Percentiles rank a stretch among this genome's conserved stretches.
phyloP scores from a whole-genome alignment of 352 stramenopile species.

The Albugo candida region DNA sequence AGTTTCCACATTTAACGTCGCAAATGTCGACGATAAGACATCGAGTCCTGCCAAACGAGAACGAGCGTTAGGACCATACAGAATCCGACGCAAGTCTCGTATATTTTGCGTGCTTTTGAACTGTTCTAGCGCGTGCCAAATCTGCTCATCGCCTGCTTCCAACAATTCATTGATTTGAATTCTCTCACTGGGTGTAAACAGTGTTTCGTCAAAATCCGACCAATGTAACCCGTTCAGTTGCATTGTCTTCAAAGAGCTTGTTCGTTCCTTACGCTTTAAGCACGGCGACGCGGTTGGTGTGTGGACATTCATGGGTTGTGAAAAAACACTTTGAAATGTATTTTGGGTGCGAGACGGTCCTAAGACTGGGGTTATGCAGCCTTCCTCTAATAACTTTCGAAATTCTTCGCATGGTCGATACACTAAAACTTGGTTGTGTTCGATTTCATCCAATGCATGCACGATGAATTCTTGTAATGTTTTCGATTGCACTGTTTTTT shows the following conservation, averaged over 20 bases:
- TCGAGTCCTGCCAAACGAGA: slow-evolving; percentile 8
- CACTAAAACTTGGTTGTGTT: slow-evolving; percentile 35
- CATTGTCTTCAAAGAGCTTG: slow-evolving; percentile 45
- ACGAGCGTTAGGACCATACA: slow-evolving; percentile 17
- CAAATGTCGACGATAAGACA: slow-evolving; percentile 6
- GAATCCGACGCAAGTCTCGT: slow-evolving; percentile 21
- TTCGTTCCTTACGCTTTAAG: slow-evolving; percentile 51
- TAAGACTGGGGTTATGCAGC: slow-evolving; percentile 27
- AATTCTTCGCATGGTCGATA: slow-evolving; percentile 63
- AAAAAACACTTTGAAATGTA: slow-evolving; percentile 3
- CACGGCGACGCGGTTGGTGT: slow-evolving; percentile 21
- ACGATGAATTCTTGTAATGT: slow-evolving; percentile 24
- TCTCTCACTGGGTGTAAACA: slow-evolving; percentile 38
- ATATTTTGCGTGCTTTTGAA: slow-evolving; percentile 38
- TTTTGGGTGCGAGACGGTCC: background rate
- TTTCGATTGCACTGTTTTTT: slow-evolving; percentile 16
- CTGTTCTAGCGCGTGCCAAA: slow-evolving; percentile 63
- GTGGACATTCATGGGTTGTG: background rate
- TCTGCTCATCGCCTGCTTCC: slow-evolving; percentile 45
- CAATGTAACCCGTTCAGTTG: slow-evolving; percentile 48
- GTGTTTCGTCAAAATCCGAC: slow-evolving; percentile 34
- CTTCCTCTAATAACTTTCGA: slow-evolving; percentile 39
- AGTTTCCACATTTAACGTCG: slow-evolving; percentile 17
- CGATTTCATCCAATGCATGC: slow-evolving; percentile 19
- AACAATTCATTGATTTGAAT: slow-evolving; percentile 50